These are phyloP conservation scores for Neurospora sp. DNA, from an alignment of 495 filamentous ascomycete genomes.

Conservation along the genomic window DNA sequence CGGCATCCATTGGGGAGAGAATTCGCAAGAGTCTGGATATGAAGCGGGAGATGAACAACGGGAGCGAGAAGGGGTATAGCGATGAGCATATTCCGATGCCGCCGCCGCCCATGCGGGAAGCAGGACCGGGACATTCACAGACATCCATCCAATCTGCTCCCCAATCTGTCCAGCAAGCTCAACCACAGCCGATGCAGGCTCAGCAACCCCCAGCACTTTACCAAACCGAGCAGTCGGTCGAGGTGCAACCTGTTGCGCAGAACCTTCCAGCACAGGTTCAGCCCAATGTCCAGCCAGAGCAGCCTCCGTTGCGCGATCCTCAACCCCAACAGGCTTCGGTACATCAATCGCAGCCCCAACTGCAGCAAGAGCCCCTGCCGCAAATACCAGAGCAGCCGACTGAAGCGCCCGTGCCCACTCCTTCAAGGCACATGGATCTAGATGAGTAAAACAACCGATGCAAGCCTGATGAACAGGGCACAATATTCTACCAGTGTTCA, in stretches of 20 bases:
- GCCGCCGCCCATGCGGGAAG: not conserved
- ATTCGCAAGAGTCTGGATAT: slow-evolving; percentile 34
- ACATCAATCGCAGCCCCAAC: not conserved
- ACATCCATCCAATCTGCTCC: not conserved
- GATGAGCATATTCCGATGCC: not conserved
- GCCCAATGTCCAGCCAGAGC: not conserved
- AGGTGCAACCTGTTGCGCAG: not conserved
- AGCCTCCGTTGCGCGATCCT: not conserved
- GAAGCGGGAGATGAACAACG: slow-evolving; percentile 13
- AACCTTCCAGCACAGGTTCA: not conserved
- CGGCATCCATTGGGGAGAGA: slow-evolving; percentile 16
- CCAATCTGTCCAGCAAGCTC: not conserved
- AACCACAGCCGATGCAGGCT: not conserved
- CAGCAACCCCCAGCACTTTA: not conserved
- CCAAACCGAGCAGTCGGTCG: not conserved
- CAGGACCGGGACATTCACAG: not conserved
- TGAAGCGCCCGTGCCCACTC: not conserved
- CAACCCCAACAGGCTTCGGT: not conserved
- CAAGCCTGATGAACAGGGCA: not conserved
- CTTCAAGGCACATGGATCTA: not conserved
- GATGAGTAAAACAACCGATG: not conserved
- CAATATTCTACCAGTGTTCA: not conserved
- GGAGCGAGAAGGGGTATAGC: not conserved
- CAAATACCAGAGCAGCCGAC: not conserved
- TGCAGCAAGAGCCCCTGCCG: not conserved